A percentile compares a stretch with the other conserved stretches of the same genome.
Conservation (phyloP, 352 stramenopile species). For the Pythium dissimile region DNA sequence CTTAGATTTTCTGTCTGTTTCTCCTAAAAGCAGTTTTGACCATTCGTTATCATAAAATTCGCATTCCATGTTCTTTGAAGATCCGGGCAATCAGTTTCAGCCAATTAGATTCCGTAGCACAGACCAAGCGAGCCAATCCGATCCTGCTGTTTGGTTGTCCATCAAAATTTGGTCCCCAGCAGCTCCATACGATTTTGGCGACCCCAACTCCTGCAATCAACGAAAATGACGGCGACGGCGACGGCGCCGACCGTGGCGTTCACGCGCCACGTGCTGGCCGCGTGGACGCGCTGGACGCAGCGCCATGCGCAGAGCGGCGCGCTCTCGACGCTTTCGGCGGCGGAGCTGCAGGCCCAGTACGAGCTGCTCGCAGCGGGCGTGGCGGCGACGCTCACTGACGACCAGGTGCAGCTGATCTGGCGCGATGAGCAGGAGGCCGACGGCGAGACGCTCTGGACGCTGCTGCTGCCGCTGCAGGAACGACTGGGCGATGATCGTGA, state of each 20-base stretch:
- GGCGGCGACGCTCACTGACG: conserved; percentile 15
- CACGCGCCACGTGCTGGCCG: conserved; percentile 20
- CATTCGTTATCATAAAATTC: no score
- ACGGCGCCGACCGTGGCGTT: conserved; percentile 15
- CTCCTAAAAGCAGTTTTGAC: no score
- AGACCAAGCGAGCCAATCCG: no score
- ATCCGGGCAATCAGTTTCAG: no score
- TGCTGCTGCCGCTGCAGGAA: conserved; percentile 40
- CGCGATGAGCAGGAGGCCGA: conserved; percentile 8
- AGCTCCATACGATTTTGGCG: no score
- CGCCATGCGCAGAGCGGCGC: background rate
- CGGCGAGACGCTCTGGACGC: conserved; percentile 17
- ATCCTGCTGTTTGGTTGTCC: no score
- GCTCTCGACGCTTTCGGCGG: background rate
- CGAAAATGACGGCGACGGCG: background rate
- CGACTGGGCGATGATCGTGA: conserved; percentile 16
- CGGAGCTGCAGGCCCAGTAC: conserved; percentile 45
- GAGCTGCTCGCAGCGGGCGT: conserved; percentile 28
- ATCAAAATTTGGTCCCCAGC: no score
- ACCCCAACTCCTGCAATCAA: no score
- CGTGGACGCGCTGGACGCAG: conserved; percentile 23
- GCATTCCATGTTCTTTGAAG: no score
- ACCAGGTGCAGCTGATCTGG: conserved; percentile 17
- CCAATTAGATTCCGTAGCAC: no score
- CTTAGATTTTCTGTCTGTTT: no score